These are phyloP conservation scores for Arthrobotrys conoides DNA, from an alignment of 2,329 filamentous ascomycete species.

Conservation along the genomic window DNA sequence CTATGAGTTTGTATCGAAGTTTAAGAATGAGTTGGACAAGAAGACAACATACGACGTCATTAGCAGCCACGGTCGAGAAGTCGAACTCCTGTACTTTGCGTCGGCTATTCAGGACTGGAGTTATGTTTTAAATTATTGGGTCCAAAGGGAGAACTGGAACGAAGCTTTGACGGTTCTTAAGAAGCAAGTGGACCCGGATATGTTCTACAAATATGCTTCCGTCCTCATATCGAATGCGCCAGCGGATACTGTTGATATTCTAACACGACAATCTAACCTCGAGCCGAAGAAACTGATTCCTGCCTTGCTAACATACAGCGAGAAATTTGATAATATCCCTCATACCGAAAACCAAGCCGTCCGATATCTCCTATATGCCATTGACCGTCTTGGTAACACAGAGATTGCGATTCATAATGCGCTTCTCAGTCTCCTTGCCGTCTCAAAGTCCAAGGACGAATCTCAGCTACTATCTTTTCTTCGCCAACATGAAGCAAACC, in stretches of 20 bases:
- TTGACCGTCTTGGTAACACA: slow-evolving; percentile 84
- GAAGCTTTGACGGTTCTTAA: slow-evolving; percentile 91
- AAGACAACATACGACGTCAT: slow-evolving; percentile 97
- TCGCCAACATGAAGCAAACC: slow-evolving; percentile 87
- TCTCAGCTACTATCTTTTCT: slow-evolving; percentile 88
- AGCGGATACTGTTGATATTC: slow-evolving; percentile 88
- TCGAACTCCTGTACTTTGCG: slow-evolving; percentile 91
- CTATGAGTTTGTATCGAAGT: slow-evolving; percentile 86
- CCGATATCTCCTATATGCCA: slow-evolving; percentile 91
- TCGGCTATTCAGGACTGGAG: slow-evolving; percentile 91
- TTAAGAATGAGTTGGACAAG: slow-evolving; percentile 88
- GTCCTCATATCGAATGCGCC: slow-evolving; percentile 94
- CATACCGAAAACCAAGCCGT: slow-evolving; percentile 82
- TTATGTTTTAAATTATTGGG: slow-evolving; percentile 96
- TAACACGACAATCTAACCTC: slow-evolving; percentile 90
- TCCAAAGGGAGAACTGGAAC: slow-evolving; percentile 91
- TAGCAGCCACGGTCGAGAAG: slow-evolving; percentile 92
- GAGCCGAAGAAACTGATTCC: slow-evolving; percentile 91
- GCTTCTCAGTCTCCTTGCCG: slow-evolving; percentile 94
- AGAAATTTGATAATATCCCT: slow-evolving; percentile 69
- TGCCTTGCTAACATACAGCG: slow-evolving; percentile 93
- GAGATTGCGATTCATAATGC: slow-evolving; percentile 96
- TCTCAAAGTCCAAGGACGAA: slow-evolving; percentile 85
- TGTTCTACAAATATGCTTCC: slow-evolving; percentile 96
- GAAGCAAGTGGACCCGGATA: slow-evolving; percentile 89